Conservation (phyloP, 2,329 filamentous ascomycete genomes). For the Paracoccidioides lutzii region DNA sequence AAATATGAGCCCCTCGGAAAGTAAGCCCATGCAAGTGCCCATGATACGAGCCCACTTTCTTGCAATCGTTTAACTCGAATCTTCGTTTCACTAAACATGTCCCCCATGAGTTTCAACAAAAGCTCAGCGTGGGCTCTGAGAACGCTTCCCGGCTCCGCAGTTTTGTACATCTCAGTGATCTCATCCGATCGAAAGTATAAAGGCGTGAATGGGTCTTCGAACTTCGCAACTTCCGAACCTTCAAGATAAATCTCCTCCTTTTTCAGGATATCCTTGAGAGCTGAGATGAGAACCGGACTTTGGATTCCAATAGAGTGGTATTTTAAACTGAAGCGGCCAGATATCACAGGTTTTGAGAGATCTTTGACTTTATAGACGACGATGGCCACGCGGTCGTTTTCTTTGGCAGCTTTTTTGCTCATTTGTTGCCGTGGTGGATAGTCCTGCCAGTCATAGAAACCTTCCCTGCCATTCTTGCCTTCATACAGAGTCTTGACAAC, state of each 20-base stretch:
- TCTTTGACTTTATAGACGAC: background rate
- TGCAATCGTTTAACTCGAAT: constrained; percentile 26
- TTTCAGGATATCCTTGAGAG: constrained; percentile 33
- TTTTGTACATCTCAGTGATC: background rate
- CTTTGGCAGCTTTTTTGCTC: background rate
- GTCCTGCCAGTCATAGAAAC: background rate
- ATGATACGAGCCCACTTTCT: constrained; percentile 29
- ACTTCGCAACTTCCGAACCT: background rate
- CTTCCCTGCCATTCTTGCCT: background rate
- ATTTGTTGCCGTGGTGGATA: background rate
- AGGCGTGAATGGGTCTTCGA: background rate
- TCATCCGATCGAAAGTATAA: constrained; percentile 4
- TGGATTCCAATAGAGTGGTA: constrained; percentile 11
- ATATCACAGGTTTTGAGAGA: background rate
- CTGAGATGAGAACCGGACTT: constrained; percentile 31
- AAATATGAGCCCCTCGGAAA: constrained; percentile 31
- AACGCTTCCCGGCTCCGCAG: background rate
- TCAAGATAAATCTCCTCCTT: constrained; percentile 23
- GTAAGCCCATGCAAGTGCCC: constrained; percentile 33
- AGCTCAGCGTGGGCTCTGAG: constrained; percentile 31
- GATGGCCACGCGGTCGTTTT: background rate
- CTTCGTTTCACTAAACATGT: constrained; percentile 31
- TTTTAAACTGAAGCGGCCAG: background rate
- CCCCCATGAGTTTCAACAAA: constrained; percentile 31
- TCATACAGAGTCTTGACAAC: background rate